These are phyloP conservation scores for Hanseniaspora occidentalis DNA, from an alignment of 805 yeast species.

Conservation along the genomic window DNA sequence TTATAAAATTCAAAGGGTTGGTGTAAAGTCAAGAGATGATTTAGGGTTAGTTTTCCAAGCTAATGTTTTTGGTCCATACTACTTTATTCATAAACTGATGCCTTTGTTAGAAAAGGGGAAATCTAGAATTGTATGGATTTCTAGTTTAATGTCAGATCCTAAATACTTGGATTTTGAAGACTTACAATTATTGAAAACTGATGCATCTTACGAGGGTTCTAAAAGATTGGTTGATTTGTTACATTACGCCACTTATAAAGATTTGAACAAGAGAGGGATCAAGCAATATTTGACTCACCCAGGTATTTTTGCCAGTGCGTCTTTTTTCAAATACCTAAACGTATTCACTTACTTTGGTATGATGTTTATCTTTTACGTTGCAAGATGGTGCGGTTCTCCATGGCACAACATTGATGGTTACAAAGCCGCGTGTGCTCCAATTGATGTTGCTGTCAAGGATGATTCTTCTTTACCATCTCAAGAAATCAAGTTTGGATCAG, in stretches of 20 bases:
- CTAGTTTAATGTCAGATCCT: constrained; percentile 72
- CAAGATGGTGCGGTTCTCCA: constrained; percentile 71
- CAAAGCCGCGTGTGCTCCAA: constrained; percentile 79
- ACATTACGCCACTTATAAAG: constrained; percentile 56
- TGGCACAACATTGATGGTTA: constrained; percentile 87
- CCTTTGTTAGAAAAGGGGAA: constrained; percentile 40
- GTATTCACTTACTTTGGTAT: constrained; percentile 74
- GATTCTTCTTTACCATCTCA: constrained; percentile 32
- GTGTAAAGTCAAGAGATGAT: constrained; percentile 64
- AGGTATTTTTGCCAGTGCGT: constrained; percentile 79
- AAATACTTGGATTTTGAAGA: constrained; percentile 64
- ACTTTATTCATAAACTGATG: constrained; percentile 53
- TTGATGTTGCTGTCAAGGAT: constrained; percentile 49
- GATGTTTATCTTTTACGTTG: constrained; percentile 71
- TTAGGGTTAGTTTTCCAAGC: constrained; percentile 87
- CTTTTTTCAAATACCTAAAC: constrained; percentile 66
- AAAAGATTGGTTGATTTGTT: constrained; percentile 75
- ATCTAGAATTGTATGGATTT: constrained; percentile 73
- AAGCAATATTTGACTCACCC: constrained; percentile 79
- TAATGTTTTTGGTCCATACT: constrained; percentile 94
- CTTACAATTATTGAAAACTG: constrained; percentile 50
- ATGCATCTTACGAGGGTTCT: constrained; percentile 80
- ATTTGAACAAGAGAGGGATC: constrained; percentile 40
- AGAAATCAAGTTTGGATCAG: constrained; percentile 59
- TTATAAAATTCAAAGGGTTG: constrained; percentile 71